Evolutionary conservation across 371 early-diverging fungal species (phyloP), one percentile per base, ranked within the genome.

Genomic region (Lichtheimia hyalospora): DNA sequence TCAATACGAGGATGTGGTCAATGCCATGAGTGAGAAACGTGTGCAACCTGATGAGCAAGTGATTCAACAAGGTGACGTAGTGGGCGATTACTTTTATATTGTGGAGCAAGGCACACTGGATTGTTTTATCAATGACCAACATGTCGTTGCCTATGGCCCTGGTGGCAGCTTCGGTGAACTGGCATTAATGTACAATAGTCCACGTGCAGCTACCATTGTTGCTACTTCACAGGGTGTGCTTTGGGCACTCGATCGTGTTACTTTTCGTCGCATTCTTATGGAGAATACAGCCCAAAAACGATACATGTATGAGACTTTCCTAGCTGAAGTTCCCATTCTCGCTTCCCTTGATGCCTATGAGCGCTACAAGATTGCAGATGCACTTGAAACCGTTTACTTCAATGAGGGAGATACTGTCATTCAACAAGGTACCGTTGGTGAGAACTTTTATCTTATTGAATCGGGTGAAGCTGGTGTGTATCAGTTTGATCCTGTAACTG

Each of bases 11-110:
- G 97, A 96, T 67, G 96, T 98, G 6, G 89, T 98, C 6, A 90
- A 96, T 63, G 97, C 98, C n/a, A 96, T 98, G 97, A 86, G 85
- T 40, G 96, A 96, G 71, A 95, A 95, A 74, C 73, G 71, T 16
- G 88, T 94, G 28, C 43, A 60, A 23, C 44, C 78, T 27, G 89
- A 88, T n/a, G 91, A 90, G 65, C 85, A 80, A 54, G 89, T 99
- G 28, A 97, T 98, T 60, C 84, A 82, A 40, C 98, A 99, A 77
- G 99, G 97, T 44, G 97, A 89, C 44, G 98, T 89, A 43, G 89
- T 93, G 21, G 99, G 98, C 28, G 97, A 96, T 81, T 97, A 83
- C 75, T 98, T 99, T 74, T 99, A 99, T 74, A 91, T 98, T 23
- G 97, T 98, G 27, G 99, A 98, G 68, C 84, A 84, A 16, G 99